A percentile compares a stretch with the other conserved stretches of the same genome.
phyloP scores from a whole-genome alignment of 331 rosid species.

The Stylosanthes scabra region DNA sequence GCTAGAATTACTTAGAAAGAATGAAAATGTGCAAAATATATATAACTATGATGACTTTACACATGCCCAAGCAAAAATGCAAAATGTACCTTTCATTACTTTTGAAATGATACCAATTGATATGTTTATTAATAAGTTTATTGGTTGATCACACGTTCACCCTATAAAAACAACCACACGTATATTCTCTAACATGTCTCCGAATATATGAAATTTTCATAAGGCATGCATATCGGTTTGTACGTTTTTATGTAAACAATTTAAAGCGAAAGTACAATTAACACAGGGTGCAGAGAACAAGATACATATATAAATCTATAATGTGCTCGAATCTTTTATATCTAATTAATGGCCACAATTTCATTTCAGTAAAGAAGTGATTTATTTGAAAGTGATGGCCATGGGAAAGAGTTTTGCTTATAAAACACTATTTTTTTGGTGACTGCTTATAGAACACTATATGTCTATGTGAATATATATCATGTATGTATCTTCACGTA shows the following conservation, averaged over 20 bases:
- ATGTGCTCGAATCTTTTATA: constrained; percentile 37
- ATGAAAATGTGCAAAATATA: no score
- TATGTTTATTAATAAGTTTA: no score
- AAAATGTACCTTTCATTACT: not conserved
- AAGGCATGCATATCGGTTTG: constrained; percentile 40
- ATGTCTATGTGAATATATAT: no score
- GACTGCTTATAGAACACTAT: no score
- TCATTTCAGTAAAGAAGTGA: constrained; percentile 34
- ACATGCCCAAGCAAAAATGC: not conserved
- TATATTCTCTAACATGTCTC: constrained; percentile 17
- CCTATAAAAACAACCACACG: constrained; percentile 27
- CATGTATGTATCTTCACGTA: no score
- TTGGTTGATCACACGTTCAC: constrained; percentile 14
- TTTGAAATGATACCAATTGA: not conserved
- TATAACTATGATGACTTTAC: not conserved
- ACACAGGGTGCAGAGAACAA: constrained; percentile 9
- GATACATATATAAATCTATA: constrained; percentile 7
- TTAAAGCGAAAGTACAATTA: constrained; percentile 5
- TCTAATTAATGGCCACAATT: constrained; percentile 43
- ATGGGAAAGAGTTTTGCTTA: not conserved
- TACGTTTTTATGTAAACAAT: constrained; percentile 1
- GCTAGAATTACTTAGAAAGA: no score
- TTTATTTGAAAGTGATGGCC: constrained; percentile 23
- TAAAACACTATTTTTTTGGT: no score
- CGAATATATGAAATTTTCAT: constrained; percentile 33